A percentile compares a stretch with the other conserved stretches of the same genome.
Conservation (phyloP, 169 alveolate species). For the Babesia bigemina region DNA sequence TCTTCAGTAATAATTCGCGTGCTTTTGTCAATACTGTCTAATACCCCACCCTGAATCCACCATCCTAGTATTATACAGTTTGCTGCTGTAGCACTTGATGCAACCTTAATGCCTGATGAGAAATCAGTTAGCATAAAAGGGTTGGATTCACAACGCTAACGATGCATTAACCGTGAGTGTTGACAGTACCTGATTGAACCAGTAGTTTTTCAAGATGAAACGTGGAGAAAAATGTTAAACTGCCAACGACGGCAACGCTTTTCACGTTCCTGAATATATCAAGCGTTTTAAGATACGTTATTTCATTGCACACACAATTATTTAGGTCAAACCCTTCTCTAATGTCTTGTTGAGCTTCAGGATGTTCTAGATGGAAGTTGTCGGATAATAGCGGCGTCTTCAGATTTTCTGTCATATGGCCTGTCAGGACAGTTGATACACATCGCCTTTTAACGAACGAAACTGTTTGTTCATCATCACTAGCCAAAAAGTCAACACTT, state of each 20-base stretch:
- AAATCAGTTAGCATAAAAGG: background rate
- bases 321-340: background rate
- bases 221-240: conserved; percentile 11
- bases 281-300: background rate
- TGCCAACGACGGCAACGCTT: conserved; percentile 20
- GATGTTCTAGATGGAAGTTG: background rate
- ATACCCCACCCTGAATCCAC: background rate
- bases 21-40: background rate
- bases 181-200: conserved; percentile 20
- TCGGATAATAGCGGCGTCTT: conserved; percentile 10
- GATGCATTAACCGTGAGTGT: too few relatives aligned
- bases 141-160: too few relatives aligned
- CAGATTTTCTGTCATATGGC: background rate
- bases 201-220: conserved; percentile 3
- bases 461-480: background rate
- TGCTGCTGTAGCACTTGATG: conserved; percentile 2
- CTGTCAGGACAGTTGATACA: background rate
- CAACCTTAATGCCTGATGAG: conserved; percentile 15
- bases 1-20: background rate
- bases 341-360: conserved; percentile 1
- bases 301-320: conserved; percentile 3
- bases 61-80: conserved; percentile 25
- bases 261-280: background rate
- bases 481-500: background rate
- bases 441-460: conserved; percentile 9